Base-by-base conservation (phyloP, 164 flowering plant genomes). In the Sextonia rubra region DNA sequence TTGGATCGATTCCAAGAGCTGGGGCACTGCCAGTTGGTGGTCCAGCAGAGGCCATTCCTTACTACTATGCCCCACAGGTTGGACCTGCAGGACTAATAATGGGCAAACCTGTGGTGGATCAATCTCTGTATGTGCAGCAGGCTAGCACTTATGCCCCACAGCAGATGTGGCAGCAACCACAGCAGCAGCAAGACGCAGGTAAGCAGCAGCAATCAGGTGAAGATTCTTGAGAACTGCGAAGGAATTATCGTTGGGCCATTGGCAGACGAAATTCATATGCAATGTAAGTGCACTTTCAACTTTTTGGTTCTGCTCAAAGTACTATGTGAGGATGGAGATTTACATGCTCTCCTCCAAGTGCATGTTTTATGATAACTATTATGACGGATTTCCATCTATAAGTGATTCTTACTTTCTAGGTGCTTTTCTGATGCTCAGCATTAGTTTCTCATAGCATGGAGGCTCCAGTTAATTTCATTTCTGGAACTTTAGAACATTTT, bases 101-200 rank as follows among this genome's bases (percentile, higher is more conserved):
- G 81, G 88, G 87, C 4, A 84, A 83, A 80, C 89, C 89, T 69
- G 79, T 79, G 30, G 65, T 79, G 76, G 90, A 89, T 76, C 90
- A 82, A 68, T 37, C 69, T 23, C 30, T 81, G 71, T 89, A 86
- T 73, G 83, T 81, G 60, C 93, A 89, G 68, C 90, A 85, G 73
- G 62, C 62, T 23, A 65, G 52, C 23, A 85, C 89, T 30, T 87
- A 82, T 64, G 76, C 80, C 73, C 69, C 69, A 4, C 69, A 66
- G 69, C 88, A 76, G 68, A 79, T 82, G 86, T 87, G 91, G 91
- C 89, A 88, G 23, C 69, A 47, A 32, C 69, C 22, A 27, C 67
- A 64, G 47, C 67, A 64, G 25, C 64, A 62, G 67, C 67, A 27
- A 27, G 37, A 64, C 47, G 24, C 69, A 66, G 25, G 27, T 11